These are phyloP conservation scores for bread wheat (Triticum aestivum) DNA, from an alignment of 176 grass and related monocot genomes.

Conservation along the genomic window DNA sequence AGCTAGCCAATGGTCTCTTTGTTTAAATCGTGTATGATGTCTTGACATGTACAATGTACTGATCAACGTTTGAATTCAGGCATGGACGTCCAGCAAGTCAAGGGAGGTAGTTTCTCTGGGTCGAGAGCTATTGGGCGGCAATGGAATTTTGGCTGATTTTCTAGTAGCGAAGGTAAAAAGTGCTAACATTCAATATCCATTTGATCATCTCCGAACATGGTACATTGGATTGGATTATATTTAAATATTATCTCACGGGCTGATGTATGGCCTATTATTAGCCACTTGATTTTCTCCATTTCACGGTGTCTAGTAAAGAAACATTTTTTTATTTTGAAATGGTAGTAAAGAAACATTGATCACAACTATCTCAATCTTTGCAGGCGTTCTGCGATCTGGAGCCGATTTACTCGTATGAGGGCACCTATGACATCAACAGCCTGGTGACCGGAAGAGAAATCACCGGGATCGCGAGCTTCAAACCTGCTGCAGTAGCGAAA, in stretches of 20 bases:
- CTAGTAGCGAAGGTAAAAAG: slow-evolving; percentile 81
- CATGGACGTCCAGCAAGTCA: slow-evolving; percentile 71
- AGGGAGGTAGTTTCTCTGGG: slow-evolving; percentile 87
- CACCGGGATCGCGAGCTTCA: slow-evolving; percentile 78
- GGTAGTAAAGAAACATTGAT: neutral
- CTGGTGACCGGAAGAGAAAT: slow-evolving; percentile 82
- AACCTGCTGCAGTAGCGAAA: slow-evolving; percentile 39
- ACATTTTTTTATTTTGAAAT: too few relatives aligned
- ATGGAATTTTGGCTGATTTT: slow-evolving; percentile 96
- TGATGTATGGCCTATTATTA: neutral
- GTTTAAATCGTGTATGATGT: neutral
- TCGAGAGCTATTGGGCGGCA: slow-evolving; percentile 85
- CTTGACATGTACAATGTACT: neutral
- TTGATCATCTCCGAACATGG: neutral
- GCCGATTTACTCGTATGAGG: slow-evolving; percentile 77
- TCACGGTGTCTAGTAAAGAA: neutral
- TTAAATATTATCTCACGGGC: neutral
- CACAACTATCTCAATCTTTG: neutral
- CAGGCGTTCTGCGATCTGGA: slow-evolving; percentile 91
- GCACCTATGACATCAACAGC: slow-evolving; percentile 83
- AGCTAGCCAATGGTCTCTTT: neutral
- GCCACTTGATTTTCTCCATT: neutral
- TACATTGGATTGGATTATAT: neutral
- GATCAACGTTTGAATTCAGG: slow-evolving; percentile 37
- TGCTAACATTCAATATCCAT: neutral